Conservation (phyloP, 164 flowering plant genomes). For the Saururus chinensis region DNA sequence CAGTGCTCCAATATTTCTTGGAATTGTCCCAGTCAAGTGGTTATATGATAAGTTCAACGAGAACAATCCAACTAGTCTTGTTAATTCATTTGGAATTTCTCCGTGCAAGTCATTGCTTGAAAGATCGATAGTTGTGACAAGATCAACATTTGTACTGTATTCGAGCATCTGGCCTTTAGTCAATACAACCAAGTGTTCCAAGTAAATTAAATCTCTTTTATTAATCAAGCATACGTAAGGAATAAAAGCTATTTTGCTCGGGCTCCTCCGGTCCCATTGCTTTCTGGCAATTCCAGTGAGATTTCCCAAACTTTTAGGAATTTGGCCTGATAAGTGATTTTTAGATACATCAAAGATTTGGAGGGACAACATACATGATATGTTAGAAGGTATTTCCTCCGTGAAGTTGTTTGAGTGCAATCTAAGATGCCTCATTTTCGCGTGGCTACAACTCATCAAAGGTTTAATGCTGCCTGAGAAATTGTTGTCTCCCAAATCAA, state of each 20-base stretch:
- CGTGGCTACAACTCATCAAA: slow-evolving; percentile 14
- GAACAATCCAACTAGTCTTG: no score
- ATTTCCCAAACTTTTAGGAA: slow-evolving; percentile 21
- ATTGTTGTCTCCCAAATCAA: slow-evolving; percentile 25
- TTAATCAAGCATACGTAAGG: no score
- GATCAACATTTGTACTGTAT: neutral
- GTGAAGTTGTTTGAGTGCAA: slow-evolving; percentile 18
- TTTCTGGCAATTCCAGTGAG: slow-evolving; percentile 2
- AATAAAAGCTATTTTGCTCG: no score
- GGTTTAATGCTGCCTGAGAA: slow-evolving; percentile 21
- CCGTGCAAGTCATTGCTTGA: no score
- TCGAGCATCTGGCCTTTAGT: slow-evolving; percentile 11
- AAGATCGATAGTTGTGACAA: slow-evolving; percentile 18
- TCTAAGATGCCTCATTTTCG: slow-evolving; percentile 3
- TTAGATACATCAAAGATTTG: slow-evolving; percentile 18
- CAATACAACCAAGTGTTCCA: neutral
- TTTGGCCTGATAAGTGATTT: slow-evolving; percentile 19
- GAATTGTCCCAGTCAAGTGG: slow-evolving; percentile 21
- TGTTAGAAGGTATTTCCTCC: slow-evolving; percentile 16
- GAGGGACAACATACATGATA: slow-evolving; percentile 16
- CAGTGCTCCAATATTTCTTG: slow-evolving; percentile 12
- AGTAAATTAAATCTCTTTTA: no score
- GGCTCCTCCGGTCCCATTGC: no score
- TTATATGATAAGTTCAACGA: no score
- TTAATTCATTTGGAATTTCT: no score